Base-by-base conservation (phyloP, 1,284 basidiomycete genomes). In the Sanguinoderma infundibulare region DNA sequence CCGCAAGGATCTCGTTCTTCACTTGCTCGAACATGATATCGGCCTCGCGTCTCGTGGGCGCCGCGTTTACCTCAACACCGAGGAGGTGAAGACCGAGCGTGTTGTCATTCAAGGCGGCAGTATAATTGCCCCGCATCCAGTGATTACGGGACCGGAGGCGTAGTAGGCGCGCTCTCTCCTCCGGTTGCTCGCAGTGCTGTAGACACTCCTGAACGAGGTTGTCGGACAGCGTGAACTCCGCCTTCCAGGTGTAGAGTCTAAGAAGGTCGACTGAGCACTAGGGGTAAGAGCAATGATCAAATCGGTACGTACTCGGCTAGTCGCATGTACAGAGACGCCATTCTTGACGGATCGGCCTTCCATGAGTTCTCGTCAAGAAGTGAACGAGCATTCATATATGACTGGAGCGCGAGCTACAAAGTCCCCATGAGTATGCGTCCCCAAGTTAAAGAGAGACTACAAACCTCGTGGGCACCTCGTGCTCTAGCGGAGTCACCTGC, bases 381-480 rank as follows among this genome's bases (percentile, higher is more conserved):
- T 3, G 79, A 78, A 53, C 80, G 78, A 7, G 87, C 87, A 62
- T 82, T 88, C 54, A 80, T 70, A 65, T 87, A 86, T 0, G 86
- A 85, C 59, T 83, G 82, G 28, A 86, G 78, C 1, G 87, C 86
- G 51, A 87, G 76, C 87, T 90, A 15, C 44, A 36, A 1, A 55
- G 34, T 35, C 24, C 32, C 30, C 26, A 54, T 52, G 2, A 56
- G 20, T 22, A 34, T 20, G n/a, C 38, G 20, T 32, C 17, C 17
- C 10, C 17, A 12, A 50, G 34, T 44, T 9, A 26, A 38, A 24
- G 26, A 57, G 38, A 47, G 17, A 22, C 39, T 30, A 53, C 65
- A 28, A 69, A 89, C 87, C 78, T 91, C 89, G 69, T 90, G 88
- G 38, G 89, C 89, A 34, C 89, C 89, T 54, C 87, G 81, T 15